phyloP scores from a whole-genome alignment of 306 rosid species.

The Oemleria cerasiformis region DNA sequence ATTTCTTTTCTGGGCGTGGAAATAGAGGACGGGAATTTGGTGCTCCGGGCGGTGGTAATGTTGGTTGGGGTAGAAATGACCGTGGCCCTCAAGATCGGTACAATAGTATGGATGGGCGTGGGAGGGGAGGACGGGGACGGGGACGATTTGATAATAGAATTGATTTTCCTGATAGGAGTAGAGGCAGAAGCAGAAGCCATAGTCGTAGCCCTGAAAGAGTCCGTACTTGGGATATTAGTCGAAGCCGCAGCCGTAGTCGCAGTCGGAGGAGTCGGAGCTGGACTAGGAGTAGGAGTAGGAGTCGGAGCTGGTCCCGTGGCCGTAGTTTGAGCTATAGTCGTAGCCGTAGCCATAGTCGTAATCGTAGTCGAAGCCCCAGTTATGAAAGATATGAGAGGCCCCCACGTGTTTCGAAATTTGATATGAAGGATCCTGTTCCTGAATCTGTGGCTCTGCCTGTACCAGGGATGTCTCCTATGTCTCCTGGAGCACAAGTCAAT shows the following conservation, averaged over 20 bases:
- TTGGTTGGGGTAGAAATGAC: constrained; percentile 77
- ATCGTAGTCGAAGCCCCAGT: constrained; percentile 41
- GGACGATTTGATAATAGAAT: constrained; percentile 86
- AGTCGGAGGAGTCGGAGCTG: constrained; percentile 58
- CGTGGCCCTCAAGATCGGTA: constrained; percentile 54
- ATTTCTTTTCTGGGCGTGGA: constrained; percentile 74
- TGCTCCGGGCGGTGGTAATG: constrained; percentile 59
- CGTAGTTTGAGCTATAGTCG: constrained; percentile 45
- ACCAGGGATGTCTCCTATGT: constrained; percentile 28
- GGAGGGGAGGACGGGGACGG: constrained; percentile 76
- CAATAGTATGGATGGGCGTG: constrained; percentile 62
- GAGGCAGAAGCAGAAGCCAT: constrained; percentile 76
- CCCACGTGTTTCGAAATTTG: constrained; percentile 33
- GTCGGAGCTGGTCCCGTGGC: constrained; percentile 36
- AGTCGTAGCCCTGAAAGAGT: constrained; percentile 94
- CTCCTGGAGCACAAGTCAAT: constrained; percentile 37
- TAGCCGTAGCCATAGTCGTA: constrained; percentile 36
- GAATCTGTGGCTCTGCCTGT: constrained; percentile 39
- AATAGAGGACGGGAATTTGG: constrained; percentile 79
- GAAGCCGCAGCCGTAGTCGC: constrained; percentile 38
- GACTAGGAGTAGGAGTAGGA: constrained; percentile 58
- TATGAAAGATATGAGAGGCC: constrained; percentile 43
- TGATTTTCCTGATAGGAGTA: constrained; percentile 47
- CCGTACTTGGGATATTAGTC: constrained; percentile 76
- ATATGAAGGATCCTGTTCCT: constrained; percentile 30